Evolutionary conservation across 2,329 filamentous ascomycete species (phyloP), one percentile per base, ranked within the genome.

Genomic region (Talaromyces sp.): DNA sequence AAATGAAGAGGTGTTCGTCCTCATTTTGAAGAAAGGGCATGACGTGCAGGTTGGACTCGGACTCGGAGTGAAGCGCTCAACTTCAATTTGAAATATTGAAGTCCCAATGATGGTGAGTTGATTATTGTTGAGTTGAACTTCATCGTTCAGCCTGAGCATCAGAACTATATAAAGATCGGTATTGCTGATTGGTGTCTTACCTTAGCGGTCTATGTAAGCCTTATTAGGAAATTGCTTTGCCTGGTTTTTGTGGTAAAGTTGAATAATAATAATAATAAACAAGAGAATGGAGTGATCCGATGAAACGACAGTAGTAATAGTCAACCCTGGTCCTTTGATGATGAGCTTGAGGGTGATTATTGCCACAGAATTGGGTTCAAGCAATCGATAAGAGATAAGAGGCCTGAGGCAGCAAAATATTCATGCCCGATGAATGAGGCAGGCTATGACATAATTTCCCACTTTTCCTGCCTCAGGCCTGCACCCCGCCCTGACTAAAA

Each of bases 1-100:
- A n/a, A n/a, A n/a, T n/a, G n/a, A 41, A 32, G 19, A 54, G 46
- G 11, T 54, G 48, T 9, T 56, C 49, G 10, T 58, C 27, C 32
- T 49, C 56, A 24, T 62, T 62, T 29, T 65, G 56, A 39, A 74
- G 61, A 47, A 68, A 73, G 17, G 72, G 70, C 72, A 75, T 75
- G 33, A 6, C 47, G 33, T 19, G 0, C 8, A 13, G 3, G 4
- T n/a, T 11, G 22, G n/a, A n/a, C n/a, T n/a, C n/a, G n/a, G n/a
- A n/a, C n/a, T n/a, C n/a, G n/a, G n/a, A n/a, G n/a, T n/a, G n/a
- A n/a, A n/a, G n/a, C n/a, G n/a, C n/a, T n/a, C n/a, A n/a, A n/a
- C n/a, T n/a, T n/a, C n/a, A n/a, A n/a, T n/a, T n/a, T n/a, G n/a
- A n/a, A n/a, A n/a, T n/a, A n/a, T n/a, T n/a, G n/a, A n/a, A n/a